Evolutionary conservation across 257 asterid species (phyloP).

Genomic region (Salvia rosmarinus): DNA sequence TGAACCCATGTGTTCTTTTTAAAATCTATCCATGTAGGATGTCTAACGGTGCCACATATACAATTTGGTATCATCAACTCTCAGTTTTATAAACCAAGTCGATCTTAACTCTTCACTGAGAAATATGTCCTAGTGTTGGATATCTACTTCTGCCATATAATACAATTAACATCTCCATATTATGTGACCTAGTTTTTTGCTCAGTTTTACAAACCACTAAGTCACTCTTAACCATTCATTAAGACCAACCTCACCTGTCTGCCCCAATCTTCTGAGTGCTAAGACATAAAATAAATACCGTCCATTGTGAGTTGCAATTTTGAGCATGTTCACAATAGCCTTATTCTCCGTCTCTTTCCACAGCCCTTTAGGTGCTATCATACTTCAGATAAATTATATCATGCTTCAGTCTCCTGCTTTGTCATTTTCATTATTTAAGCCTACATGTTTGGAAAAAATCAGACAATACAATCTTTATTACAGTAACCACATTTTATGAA

Average conservation of each 20-base stretch:
- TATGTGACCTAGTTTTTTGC: not conserved
- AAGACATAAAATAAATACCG: not conserved
- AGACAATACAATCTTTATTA: not conserved
- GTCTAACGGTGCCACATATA: not conserved
- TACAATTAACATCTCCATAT: not conserved
- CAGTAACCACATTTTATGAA: not conserved
- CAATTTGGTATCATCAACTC: not conserved
- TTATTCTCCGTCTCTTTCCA: not conserved
- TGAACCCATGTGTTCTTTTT: not conserved
- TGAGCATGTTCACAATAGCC: not conserved
- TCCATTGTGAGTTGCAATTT: not conserved
- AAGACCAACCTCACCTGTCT: not conserved
- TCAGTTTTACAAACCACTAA: not conserved
- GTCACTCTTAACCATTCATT: slow-evolving; percentile 1
- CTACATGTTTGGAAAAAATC: not conserved
- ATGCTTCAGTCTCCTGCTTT: not conserved
- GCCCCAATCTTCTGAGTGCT: not conserved
- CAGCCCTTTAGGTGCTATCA: slow-evolving; percentile 8
- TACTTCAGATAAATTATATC: not conserved
- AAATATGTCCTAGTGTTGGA: not conserved
- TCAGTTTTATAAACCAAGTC: not conserved
- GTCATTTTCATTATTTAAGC: not conserved
- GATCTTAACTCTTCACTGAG: not conserved
- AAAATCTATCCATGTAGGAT: not conserved
- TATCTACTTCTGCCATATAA: not conserved